Evolutionary conservation across 371 early-diverging fungal species (phyloP), one percentile per base, ranked within the genome.

Genomic region (Rhizopus microsporus): DNA sequence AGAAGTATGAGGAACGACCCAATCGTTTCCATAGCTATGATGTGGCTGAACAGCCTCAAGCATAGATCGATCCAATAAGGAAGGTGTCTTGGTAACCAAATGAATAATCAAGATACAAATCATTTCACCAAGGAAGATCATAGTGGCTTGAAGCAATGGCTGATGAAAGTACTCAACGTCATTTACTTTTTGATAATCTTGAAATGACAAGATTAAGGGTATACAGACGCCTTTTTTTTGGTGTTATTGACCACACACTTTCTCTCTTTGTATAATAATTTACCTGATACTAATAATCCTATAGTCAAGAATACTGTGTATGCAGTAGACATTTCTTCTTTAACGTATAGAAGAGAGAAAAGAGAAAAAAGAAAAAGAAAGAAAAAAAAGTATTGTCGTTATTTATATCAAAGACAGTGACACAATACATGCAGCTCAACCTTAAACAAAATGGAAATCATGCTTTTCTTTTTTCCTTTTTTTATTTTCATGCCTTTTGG

Each of bases 91-190:
- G 54, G 70, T 74, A 3, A 68, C 66, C 37, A 77, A 30, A 43
- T 74, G 74, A 15, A 77, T 77, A 3, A 65, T 59, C 3, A 72
- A 16, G 40, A 77, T 77, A 62, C 77, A 77, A 4, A 74, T 53
- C 15, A 77, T 65, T 56, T 77, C 77, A 37, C 77, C 77, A 31
- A 77, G 9, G 48, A 77, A 77, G 13, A 77, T 77, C 77, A 77
- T 77, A 57, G 64, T 54, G 0, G 77, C 74, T 49, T 77, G 77
- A 33, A 77, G 62, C 8, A 77, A 63, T 33, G 77, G 77, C 33
- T 77, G 77, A 23, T 47, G 51, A 45, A 77, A 76, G 40, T 61
- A 59, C 47, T 68, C 62, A 48, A 51, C 38, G 16, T 63, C 34
- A 51, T 62, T 56, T 12, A 69, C 71, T 17, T 53, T 60, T 59